Percentiles rank a stretch among this genome's conserved stretches.
Evolutionary conservation across 371 early-diverging fungal genomes (phyloP).

Genomic region (Amoeboaphelidium occidentale): DNA sequence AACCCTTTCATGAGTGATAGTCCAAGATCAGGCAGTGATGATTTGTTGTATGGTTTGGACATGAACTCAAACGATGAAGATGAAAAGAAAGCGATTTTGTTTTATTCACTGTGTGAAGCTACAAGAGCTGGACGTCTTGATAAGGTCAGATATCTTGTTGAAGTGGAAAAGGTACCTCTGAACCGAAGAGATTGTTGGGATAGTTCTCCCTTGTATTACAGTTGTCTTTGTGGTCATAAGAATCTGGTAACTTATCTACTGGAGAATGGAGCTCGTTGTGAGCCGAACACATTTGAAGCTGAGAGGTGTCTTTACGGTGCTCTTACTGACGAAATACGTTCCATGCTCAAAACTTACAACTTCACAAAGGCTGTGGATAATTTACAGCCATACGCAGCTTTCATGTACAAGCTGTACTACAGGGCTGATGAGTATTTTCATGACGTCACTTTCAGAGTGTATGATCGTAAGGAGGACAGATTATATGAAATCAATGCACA

Average conservation of each 20-base stretch:
- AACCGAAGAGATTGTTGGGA: constrained; percentile 9
- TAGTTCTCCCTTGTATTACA: constrained; percentile 9
- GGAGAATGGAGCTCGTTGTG: constrained; percentile 1
- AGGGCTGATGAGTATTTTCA: not conserved
- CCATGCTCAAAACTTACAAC: constrained; percentile 3
- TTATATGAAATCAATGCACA: too few relatives aligned
- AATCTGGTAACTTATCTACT: not conserved
- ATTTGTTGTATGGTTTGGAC: too few relatives aligned
- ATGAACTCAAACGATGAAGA: too few relatives aligned
- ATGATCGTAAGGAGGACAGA: too few relatives aligned
- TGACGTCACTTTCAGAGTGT: not conserved
- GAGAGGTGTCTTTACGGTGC: constrained; percentile 12
- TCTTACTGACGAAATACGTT: constrained; percentile 7
- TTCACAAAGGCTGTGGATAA: not conserved
- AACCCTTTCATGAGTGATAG: too few relatives aligned
- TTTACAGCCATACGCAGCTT: not conserved
- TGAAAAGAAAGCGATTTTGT: too few relatives aligned
- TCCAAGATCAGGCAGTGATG: too few relatives aligned
- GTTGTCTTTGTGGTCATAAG: constrained; percentile 6
- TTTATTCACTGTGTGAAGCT: too few relatives aligned
- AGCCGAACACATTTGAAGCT: constrained; percentile 12
- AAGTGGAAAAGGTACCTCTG: constrained; percentile 9
- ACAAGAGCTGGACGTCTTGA: too few relatives aligned
- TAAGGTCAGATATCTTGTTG: constrained; percentile 9
- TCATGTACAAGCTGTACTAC: not conserved